phyloP scores from a whole-genome alignment of 1,139 yeast species.

The Candida tetrigidarum region DNA sequence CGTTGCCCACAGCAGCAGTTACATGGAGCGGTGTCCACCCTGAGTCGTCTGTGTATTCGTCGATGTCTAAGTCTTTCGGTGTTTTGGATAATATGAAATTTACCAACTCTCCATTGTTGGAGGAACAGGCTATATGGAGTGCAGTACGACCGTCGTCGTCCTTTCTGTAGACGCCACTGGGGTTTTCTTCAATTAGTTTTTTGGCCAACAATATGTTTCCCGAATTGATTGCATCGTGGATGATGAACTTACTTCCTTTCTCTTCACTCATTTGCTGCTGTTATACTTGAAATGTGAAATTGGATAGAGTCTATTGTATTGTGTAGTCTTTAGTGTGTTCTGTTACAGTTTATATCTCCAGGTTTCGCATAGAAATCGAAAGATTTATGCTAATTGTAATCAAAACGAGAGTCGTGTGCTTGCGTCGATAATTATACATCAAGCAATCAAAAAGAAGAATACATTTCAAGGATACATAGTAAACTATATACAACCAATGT shows the following conservation, averaged over 20 bases:
- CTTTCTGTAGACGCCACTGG: conserved; percentile 44
- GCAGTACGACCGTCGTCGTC: conserved; percentile 86
- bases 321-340: too few species aligned
- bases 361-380: too few species aligned
- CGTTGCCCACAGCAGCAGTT: conserved; percentile 74
- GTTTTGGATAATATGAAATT: conserved; percentile 49
- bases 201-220: conserved; percentile 54
- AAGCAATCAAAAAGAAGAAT: too few species aligned
- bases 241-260: conserved; percentile 24
- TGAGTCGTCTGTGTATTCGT: conserved; percentile 68
- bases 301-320: too few species aligned
- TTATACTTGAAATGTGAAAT: too few species aligned
- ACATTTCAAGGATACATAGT: too few species aligned
- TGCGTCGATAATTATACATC: too few species aligned
- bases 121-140: conserved; percentile 88
- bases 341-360: too few species aligned
- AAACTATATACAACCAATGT: conserved; percentile 15
- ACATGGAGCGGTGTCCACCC: conserved; percentile 94
- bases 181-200: conserved; percentile 50
- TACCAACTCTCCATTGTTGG: conserved; percentile 58
- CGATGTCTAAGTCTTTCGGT: conserved; percentile 31
- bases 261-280: background rate
- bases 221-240: conserved; percentile 66
- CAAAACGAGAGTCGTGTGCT: too few species aligned
- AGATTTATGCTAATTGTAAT: too few species aligned